These are phyloP conservation scores for Fusarium irregulare DNA, from an alignment of 2,329 filamentous ascomycete genomes.

Conservation along the genomic window DNA sequence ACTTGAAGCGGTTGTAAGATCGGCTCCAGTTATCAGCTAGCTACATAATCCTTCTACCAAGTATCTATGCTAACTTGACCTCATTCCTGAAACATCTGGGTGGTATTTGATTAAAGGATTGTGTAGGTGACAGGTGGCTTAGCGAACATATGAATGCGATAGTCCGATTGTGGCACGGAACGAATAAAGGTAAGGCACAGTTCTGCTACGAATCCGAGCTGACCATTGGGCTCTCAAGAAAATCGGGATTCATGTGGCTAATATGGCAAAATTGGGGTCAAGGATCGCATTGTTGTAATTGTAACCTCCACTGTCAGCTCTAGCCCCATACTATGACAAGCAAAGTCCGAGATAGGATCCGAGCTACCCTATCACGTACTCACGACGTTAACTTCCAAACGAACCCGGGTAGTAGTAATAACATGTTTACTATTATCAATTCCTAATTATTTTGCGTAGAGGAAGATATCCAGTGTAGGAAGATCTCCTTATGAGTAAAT, in stretches of 20 bases:
- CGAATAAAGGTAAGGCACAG: not conserved
- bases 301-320: not conserved
- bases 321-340: not conserved
- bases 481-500: not conserved
- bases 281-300: not conserved
- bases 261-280: not conserved
- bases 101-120: not conserved
- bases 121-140: not conserved
- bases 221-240: not conserved
- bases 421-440: not conserved
- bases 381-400: not conserved
- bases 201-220: not conserved
- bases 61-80: not conserved
- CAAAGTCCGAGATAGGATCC: constrained; percentile 15
- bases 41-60: not conserved
- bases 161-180: not conserved
- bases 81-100: not conserved
- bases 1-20: not conserved
- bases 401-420: not conserved
- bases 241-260: not conserved
- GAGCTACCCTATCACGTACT: constrained; percentile 3
- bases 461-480: too few species aligned
- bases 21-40: not conserved
- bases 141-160: not conserved
- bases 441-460: not conserved